These are phyloP conservation scores for Moesziomyces antarcticus DNA, from an alignment of 1,284 basidiomycete species.

Conservation along the genomic window DNA sequence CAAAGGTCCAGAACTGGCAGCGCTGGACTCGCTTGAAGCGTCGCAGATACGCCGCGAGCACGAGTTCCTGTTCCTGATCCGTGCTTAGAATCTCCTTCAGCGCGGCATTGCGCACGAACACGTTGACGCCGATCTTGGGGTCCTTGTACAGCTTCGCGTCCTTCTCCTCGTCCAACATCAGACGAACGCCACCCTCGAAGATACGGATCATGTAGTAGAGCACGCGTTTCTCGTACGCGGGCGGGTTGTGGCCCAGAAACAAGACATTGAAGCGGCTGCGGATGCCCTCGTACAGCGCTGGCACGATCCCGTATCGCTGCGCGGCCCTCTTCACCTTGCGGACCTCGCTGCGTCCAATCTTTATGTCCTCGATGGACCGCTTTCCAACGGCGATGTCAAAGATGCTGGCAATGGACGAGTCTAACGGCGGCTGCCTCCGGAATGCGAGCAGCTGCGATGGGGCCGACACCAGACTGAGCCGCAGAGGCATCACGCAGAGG, in stretches of 20 bases:
- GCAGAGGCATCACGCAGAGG: conserved; percentile 25
- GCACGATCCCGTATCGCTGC: conserved; percentile 19
- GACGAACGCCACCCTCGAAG: conserved; percentile 33
- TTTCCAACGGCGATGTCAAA: conserved; percentile 19
- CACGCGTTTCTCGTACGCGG: conserved; percentile 28
- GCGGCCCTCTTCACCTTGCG: conserved; percentile 25
- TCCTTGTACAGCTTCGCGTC: conserved; percentile 29
- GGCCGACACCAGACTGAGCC: conserved; percentile 19
- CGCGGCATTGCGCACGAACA: conserved; percentile 31
- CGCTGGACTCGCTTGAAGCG: conserved; percentile 31
- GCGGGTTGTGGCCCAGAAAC: conserved; percentile 22
- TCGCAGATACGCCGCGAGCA: conserved; percentile 24
- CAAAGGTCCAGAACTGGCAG: conserved; percentile 32
- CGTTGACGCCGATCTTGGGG: conserved; percentile 17
- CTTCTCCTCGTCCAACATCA: conserved; percentile 4
- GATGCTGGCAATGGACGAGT: conserved; percentile 4
- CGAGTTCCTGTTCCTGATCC: not conserved
- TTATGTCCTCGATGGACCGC: conserved; percentile 15
- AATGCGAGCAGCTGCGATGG: conserved; percentile 10
- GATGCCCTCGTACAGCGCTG: conserved; percentile 19
- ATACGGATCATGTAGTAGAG: conserved; percentile 27
- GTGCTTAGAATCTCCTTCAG: conserved; percentile 12
- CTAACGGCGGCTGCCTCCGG: conserved; percentile 4
- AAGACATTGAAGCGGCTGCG: conserved; percentile 38
- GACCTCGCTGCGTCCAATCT: conserved; percentile 22